Base-by-base conservation (phyloP, 768 basidiomycete genomes). In the Pholiota molesta region DNA sequence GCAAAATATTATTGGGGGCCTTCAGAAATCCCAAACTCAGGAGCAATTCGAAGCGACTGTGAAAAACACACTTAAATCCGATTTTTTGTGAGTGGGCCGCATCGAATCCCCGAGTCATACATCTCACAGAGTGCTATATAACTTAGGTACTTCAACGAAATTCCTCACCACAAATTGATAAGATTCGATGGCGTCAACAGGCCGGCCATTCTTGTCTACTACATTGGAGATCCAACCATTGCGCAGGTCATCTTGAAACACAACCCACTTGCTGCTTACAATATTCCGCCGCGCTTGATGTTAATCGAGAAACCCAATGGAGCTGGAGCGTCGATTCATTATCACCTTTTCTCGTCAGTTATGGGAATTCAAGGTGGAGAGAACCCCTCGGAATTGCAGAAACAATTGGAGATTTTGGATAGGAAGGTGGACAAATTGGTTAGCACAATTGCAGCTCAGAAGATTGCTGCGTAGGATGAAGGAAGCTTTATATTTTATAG, bases 141-240 rank as follows among this genome's bases (percentile, higher is more conserved):
- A 23, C 4, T 26, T 51, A 85, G 83, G 19, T 80, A 79, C 40
- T 83, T 83, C 68, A 60, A 70, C 28, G 74, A 80, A 56, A 60
- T 77, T 33, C 69, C 70, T 28, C 78, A 80, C 59, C 62, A 75
- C 31, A 64, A 54, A n/a, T 78, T 81, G 73, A 52, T 83, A 49
- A 71, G 68, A 31, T 78, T 74, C 65, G 61, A 67, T 35, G 71
- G 66, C 19, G 68, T 64, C 33, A 45, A 56, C 19, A 59, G 52
- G 16, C 77, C 78, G 21, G 66, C 65, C 31, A 71, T 77, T 1
- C 65, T 75, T 44, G 67, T 80, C 13, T 86, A 86, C 70, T 77
- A 74, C 29, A 73, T 84, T 59, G 84, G 84, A 17, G 85, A 85
- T 69, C 85, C 85, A 2, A 69, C 83, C 53, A 71, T 83, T 51